Conservation (phyloP, 2,329 filamentous ascomycete genomes). For the Hymenotorrendiella dingleyae region DNA sequence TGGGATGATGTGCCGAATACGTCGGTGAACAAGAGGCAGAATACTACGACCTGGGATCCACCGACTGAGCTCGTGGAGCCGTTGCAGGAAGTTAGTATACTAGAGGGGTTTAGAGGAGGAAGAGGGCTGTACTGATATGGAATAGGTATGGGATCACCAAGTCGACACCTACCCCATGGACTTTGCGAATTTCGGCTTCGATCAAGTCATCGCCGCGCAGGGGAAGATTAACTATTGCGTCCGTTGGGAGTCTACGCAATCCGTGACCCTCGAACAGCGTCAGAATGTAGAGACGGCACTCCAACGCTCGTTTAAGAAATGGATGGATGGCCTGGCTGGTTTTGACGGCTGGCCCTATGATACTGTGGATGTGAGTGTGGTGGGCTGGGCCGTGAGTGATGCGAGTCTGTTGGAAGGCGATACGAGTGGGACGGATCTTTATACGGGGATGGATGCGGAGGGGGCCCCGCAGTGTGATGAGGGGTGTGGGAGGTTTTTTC, state of each 20-base stretch:
- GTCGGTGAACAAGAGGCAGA: not conserved
- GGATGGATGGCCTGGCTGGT: slow-evolving; percentile 38
- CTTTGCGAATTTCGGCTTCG: not conserved
- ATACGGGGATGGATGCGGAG: slow-evolving; percentile 22
- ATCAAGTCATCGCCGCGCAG: not conserved
- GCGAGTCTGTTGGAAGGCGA: slow-evolving; percentile 13
- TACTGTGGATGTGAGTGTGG: slow-evolving; percentile 36
- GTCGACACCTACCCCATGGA: not conserved
- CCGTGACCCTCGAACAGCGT: slow-evolving; percentile 35
- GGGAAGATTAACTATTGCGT: slow-evolving; percentile 38
- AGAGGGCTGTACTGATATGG: not conserved
- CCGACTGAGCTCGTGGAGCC: not conserved
- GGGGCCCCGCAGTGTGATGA: slow-evolving; percentile 38
- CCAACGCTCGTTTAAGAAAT: slow-evolving; percentile 34
- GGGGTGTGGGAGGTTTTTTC: slow-evolving; percentile 40
- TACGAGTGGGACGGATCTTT: not conserved
- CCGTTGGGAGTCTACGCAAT: slow-evolving; percentile 37
- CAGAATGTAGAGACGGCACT: slow-evolving; percentile 32
- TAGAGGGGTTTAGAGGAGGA: no score
- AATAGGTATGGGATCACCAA: not conserved
- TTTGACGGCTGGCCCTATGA: slow-evolving; percentile 40
- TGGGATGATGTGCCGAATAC: not conserved
- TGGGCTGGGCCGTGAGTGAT: slow-evolving; percentile 40
- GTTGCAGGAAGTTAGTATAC: not conserved
- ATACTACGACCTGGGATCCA: not conserved